Evolutionary conservation across 2,329 filamentous ascomycete species (phyloP).

Genomic region (Ascomycota sp.): DNA sequence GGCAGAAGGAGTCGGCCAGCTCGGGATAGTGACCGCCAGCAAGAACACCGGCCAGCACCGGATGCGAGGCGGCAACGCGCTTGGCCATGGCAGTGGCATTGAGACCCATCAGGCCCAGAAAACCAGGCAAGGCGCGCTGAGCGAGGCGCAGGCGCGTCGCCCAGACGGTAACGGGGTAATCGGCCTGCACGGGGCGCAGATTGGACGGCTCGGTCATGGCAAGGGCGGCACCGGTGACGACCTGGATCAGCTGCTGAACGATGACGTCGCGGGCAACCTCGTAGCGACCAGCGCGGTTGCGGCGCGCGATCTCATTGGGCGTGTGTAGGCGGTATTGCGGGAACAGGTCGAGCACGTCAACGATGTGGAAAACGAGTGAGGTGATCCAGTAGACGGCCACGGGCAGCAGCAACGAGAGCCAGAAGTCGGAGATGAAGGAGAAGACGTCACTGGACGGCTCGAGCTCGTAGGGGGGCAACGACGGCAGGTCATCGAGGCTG

Average conservation of each 20-base stretch:
- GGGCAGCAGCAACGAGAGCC: slow-evolving; percentile 55
- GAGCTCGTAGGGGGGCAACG: slow-evolving; percentile 66
- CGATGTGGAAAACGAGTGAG: slow-evolving; percentile 68
- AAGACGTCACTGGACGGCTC: slow-evolving; percentile 50
- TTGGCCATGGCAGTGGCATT: slow-evolving; percentile 58
- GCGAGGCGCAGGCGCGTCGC: slow-evolving; percentile 61
- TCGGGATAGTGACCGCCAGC: slow-evolving; percentile 65
- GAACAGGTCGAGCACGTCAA: slow-evolving; percentile 72
- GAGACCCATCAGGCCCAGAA: slow-evolving; percentile 54
- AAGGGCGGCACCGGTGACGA: slow-evolving; percentile 45
- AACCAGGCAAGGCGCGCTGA: slow-evolving; percentile 54
- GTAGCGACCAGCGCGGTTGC: slow-evolving; percentile 69
- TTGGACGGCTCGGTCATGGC: slow-evolving; percentile 54
- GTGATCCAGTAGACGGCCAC: slow-evolving; percentile 75
- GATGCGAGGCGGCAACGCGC: slow-evolving; percentile 50
- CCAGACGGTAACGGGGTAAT: slow-evolving; percentile 80
- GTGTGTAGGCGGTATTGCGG: slow-evolving; percentile 88
- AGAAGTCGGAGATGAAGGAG: slow-evolving; percentile 61
- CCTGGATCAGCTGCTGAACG: slow-evolving; percentile 80
- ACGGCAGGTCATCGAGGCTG: slow-evolving; percentile 49
- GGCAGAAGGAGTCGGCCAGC: slow-evolving; percentile 46
- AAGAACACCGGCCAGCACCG: slow-evolving; percentile 53
- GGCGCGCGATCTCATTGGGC: slow-evolving; percentile 69
- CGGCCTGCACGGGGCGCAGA: slow-evolving; percentile 54
- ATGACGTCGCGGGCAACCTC: slow-evolving; percentile 83